Percentiles rank a stretch among this genome's conserved stretches.
These are phyloP conservation scores for Verbascum thapsus DNA, from an alignment of 257 asterid species.

Conservation along the genomic window DNA sequence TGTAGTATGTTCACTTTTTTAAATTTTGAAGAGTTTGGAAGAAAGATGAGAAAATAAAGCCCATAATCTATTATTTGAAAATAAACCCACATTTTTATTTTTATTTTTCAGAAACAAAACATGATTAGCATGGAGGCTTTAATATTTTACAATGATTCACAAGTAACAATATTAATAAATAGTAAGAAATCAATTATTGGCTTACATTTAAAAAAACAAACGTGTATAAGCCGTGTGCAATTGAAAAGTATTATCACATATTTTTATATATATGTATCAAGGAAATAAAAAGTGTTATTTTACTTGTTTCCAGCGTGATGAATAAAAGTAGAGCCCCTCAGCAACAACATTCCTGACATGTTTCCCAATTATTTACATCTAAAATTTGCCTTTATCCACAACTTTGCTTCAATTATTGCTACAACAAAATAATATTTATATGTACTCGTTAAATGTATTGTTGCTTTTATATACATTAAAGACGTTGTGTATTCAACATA, in stretches of 20 bases:
- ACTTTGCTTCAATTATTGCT: conserved; percentile 37
- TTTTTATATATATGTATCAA: too few relatives aligned
- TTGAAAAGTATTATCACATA: background rate
- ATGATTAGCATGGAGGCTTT: background rate
- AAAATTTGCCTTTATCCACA: conserved; percentile 13
- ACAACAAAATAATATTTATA: background rate
- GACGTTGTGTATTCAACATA: background rate
- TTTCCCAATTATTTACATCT: background rate
- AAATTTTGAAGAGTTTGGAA: too few relatives aligned
- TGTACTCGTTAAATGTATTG: background rate
- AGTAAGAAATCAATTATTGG: background rate
- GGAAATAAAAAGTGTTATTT: background rate
- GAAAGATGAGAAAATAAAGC: too few relatives aligned
- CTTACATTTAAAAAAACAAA: background rate
- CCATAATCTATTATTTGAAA: too few relatives aligned
- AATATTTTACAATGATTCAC: background rate
- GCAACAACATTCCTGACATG: conserved; percentile 22
- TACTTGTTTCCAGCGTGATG: background rate
- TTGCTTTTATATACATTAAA: background rate
- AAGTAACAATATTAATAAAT: background rate
- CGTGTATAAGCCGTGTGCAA: background rate
- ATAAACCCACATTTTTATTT: too few relatives aligned
- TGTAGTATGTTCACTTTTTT: too few relatives aligned
- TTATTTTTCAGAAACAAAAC: too few relatives aligned
- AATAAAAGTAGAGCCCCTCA: background rate